A percentile compares a stretch with the other conserved stretches of the same genome.
Conservation (phyloP, 2,329 filamentous ascomycete species). For the Fusarium chlamydosporum region DNA sequence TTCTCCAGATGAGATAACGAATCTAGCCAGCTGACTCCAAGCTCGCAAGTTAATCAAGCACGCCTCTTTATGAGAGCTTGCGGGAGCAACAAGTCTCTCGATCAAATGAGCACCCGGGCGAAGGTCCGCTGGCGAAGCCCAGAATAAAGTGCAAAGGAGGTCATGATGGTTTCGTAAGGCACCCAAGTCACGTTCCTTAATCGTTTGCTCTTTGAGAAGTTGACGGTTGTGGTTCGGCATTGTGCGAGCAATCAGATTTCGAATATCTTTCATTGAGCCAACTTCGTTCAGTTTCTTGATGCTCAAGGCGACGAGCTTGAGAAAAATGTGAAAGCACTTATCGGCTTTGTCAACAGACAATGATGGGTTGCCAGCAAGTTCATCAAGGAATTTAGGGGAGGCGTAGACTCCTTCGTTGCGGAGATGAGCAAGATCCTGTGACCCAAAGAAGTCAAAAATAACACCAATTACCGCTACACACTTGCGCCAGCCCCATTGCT, state of each 20-base stretch:
- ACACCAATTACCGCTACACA: slow-evolving; percentile 70
- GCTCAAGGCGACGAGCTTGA: slow-evolving; percentile 73
- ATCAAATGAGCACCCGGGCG: slow-evolving; percentile 69
- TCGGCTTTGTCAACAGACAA: slow-evolving; percentile 69
- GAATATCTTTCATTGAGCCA: slow-evolving; percentile 69
- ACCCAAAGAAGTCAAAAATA: slow-evolving; percentile 78
- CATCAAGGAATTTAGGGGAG: slow-evolving; percentile 73
- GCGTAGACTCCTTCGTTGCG: slow-evolving; percentile 74
- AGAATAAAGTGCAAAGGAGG: slow-evolving; percentile 75
- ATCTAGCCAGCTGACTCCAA: slow-evolving; percentile 74
- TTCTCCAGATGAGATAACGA: slow-evolving; percentile 65
- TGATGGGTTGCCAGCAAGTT: slow-evolving; percentile 63
- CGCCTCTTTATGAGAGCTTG: slow-evolving; percentile 75
- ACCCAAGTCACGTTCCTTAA: slow-evolving; percentile 72
- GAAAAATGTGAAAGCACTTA: slow-evolving; percentile 75
- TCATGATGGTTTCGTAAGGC: slow-evolving; percentile 78
- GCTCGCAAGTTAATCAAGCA: slow-evolving; percentile 74
- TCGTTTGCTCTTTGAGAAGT: slow-evolving; percentile 72
- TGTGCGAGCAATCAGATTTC: slow-evolving; percentile 72
- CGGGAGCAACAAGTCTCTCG: slow-evolving; percentile 71
- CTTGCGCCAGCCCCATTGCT: slow-evolving; percentile 75
- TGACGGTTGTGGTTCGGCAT: slow-evolving; percentile 76
- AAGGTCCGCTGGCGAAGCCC: slow-evolving; percentile 69
- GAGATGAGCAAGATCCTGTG: slow-evolving; percentile 72
- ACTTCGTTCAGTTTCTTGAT: slow-evolving; percentile 65